Conservation (phyloP, 495 filamentous ascomycete genomes). For the Neurospora sp. region DNA sequence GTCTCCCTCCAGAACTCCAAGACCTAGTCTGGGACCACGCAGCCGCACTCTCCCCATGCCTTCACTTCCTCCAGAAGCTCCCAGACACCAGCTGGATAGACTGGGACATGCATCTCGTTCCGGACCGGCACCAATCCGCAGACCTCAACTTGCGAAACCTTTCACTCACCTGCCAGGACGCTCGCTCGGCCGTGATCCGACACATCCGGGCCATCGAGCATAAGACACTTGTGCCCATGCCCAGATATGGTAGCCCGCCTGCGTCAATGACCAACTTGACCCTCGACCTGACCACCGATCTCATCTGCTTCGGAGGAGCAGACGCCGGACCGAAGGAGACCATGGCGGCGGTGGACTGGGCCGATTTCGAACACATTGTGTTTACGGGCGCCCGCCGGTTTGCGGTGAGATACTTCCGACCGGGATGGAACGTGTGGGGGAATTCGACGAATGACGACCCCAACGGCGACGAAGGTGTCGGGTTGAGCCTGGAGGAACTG, state of each 20-base stretch:
- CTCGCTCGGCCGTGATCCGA: not conserved
- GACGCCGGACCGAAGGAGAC: not conserved
- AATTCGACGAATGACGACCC: not conserved
- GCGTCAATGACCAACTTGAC: not conserved
- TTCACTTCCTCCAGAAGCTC: conserved; percentile 30
- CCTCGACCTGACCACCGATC: conserved; percentile 10
- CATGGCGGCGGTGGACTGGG: conserved; percentile 2
- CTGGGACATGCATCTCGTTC: conserved; percentile 11
- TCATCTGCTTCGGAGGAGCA: conserved; percentile 9
- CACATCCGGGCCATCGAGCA: not conserved
- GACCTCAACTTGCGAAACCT: conserved; percentile 15
- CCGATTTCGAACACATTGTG: conserved; percentile 10
- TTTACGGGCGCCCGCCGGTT: conserved; percentile 8
- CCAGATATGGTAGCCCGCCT: conserved; percentile 8
- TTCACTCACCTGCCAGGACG: conserved; percentile 1
- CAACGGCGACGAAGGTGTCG: not conserved
- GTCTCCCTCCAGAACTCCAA: conserved; percentile 14
- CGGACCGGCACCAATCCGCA: conserved; percentile 27
- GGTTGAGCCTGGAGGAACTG: not conserved
- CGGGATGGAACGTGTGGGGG: conserved; percentile 3
- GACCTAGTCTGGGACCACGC: conserved; percentile 16
- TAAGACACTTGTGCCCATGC: conserved; percentile 8
- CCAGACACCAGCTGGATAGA: conserved; percentile 34
- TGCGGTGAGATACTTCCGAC: conserved; percentile 9
- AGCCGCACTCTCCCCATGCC: conserved; percentile 5